Evolutionary conservation across 306 rosid genomes (phyloP).

Genomic region (Chamaecrista fasciculata): DNA sequence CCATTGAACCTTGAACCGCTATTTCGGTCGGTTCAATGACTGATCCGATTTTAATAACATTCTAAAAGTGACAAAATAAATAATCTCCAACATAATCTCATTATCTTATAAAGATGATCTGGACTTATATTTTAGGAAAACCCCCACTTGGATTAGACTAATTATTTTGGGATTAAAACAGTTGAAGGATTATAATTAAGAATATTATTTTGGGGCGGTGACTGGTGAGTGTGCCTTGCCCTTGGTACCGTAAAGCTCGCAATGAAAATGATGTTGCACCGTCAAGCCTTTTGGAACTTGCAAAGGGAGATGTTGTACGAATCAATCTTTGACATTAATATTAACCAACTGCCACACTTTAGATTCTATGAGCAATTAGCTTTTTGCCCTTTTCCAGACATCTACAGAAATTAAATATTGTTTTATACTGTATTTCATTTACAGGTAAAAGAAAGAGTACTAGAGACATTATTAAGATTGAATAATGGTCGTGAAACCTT

Average conservation of each 20-base stretch:
- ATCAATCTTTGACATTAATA: background rate
- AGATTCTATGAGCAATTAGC: background rate
- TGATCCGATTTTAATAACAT: no score
- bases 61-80: no score
- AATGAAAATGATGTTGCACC: constrained; percentile 41
- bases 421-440: background rate
- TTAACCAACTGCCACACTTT: background rate
- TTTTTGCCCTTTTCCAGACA: no score
- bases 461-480: background rate
- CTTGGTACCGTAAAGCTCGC: background rate
- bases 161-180: background rate
- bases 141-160: background rate
- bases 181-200: background rate
- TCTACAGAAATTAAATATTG: no score
- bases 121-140: background rate
- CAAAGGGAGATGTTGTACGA: constrained; percentile 26
- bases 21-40: no score
- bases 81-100: background rate
- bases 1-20: no score
- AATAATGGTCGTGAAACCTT: no score
- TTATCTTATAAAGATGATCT: background rate
- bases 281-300: constrained; percentile 22
- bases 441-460: background rate
- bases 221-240: background rate
- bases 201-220: background rate